phyloP scores from a whole-genome alignment of 108 stramenopile species.

The Epithemia pelagica region DNA sequence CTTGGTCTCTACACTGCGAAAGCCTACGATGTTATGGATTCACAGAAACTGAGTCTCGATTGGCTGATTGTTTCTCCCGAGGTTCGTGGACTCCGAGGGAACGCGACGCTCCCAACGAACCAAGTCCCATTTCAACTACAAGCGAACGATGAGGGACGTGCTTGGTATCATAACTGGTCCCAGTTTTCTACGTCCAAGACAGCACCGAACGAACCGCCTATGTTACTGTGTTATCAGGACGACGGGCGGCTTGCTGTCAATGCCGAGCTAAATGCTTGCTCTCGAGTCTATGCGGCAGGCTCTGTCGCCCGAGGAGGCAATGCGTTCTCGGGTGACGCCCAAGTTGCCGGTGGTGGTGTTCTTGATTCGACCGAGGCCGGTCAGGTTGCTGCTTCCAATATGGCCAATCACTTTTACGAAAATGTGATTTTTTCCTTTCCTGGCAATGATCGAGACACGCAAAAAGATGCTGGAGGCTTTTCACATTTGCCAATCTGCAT shows the following conservation, averaged over 20 bases:
- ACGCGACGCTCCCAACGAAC: slow-evolving; percentile 47
- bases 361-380: slow-evolving; percentile 60
- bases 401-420: slow-evolving; percentile 40
- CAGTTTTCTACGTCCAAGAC: slow-evolving; percentile 16
- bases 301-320: slow-evolving; percentile 76
- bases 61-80: slow-evolving; percentile 66
- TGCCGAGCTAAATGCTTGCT: slow-evolving; percentile 62
- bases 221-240: slow-evolving; percentile 65
- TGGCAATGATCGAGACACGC: slow-evolving; percentile 11
- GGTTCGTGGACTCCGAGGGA: slow-evolving; percentile 56
- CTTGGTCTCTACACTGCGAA: slow-evolving; percentile 70
- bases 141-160: slow-evolving; percentile 30
- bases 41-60: slow-evolving; percentile 37
- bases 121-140: slow-evolving; percentile 26
- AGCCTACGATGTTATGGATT: slow-evolving; percentile 70
- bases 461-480: slow-evolving; percentile 19
- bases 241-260: slow-evolving; percentile 67
- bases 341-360: slow-evolving; percentile 63
- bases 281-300: slow-evolving; percentile 70
- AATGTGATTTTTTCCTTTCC: neutral
- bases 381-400: slow-evolving; percentile 63
- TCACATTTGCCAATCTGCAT: neutral
- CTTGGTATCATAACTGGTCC: slow-evolving; percentile 52
- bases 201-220: slow-evolving; percentile 43
- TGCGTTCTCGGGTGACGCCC: slow-evolving; percentile 51